Percentiles rank a stretch among this genome's conserved stretches.
Conservation (phyloP, 192 early-diverging fungal genomes). For the Coemansia sp. region DNA sequence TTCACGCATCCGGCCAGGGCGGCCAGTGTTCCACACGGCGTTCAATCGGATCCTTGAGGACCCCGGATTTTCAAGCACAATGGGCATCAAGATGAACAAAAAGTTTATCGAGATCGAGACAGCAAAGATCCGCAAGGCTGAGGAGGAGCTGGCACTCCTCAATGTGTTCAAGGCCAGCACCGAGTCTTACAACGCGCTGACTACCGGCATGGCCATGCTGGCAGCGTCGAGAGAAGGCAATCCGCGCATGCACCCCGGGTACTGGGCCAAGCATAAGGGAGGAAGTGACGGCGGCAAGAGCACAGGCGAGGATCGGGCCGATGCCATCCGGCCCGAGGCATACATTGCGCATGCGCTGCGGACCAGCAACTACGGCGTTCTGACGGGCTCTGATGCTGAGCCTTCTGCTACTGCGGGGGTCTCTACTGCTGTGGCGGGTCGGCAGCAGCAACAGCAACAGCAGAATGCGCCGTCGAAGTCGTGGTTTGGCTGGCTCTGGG, state of each 20-base stretch:
- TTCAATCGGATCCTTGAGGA: constrained; percentile 76
- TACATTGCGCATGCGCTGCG: constrained; percentile 47
- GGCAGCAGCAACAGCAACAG: neutral
- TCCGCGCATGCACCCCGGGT: constrained; percentile 1
- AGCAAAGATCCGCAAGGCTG: constrained; percentile 58
- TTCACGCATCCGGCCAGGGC: constrained; percentile 68
- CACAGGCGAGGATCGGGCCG: neutral
- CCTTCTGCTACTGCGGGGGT: neutral
- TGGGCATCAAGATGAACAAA: constrained; percentile 70
- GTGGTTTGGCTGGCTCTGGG: constrained; percentile 53
- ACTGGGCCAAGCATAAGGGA: neutral
- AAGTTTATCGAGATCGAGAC: constrained; percentile 56
- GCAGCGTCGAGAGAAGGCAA: constrained; percentile 17
- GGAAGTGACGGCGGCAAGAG: constrained; percentile 2
- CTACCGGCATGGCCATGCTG: constrained; percentile 27
- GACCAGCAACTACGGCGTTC: constrained; percentile 8
- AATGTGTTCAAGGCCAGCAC: constrained; percentile 40
- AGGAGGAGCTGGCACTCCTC: constrained; percentile 59
- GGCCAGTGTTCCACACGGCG: constrained; percentile 78
- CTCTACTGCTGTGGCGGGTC: neutral
- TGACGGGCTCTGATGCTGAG: neutral
- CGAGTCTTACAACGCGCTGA: constrained; percentile 28
- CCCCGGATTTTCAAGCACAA: constrained; percentile 66
- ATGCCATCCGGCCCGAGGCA: constrained; percentile 18
- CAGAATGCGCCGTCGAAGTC: constrained; percentile 6